Conservation (phyloP, 2,329 filamentous ascomycete species). For the Pyricularia grisea region DNA sequence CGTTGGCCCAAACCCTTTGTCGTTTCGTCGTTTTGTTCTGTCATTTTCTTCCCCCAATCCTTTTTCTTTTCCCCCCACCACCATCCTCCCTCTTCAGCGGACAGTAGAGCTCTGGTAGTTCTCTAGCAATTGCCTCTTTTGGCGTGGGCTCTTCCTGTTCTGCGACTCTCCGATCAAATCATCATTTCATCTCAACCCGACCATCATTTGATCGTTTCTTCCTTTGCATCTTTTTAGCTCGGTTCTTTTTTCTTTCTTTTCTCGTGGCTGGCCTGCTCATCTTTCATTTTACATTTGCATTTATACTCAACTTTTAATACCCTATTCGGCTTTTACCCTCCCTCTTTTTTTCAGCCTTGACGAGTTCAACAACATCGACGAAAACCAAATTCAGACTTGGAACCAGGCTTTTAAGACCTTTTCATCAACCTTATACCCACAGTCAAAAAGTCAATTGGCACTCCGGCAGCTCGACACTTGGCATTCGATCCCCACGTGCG, state of each 20-base stretch:
- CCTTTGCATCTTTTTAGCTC: background rate
- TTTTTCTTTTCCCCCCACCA: constrained; percentile 9
- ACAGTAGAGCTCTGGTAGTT: constrained; percentile 40
- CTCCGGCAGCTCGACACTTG: background rate
- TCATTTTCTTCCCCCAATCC: constrained; percentile 4
- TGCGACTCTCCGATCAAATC: background rate
- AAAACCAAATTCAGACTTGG: background rate
- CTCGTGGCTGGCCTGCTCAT: background rate
- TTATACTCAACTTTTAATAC: background rate
- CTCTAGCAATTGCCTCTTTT: constrained; percentile 19
- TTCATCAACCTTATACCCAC: background rate
- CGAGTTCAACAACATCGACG: background rate
- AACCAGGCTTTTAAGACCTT: background rate
- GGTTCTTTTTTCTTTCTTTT: background rate
- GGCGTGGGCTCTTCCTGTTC: constrained; percentile 13
- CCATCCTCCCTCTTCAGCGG: constrained; percentile 8
- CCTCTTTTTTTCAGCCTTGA: background rate
- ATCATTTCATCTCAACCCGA: background rate
- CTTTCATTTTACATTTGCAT: background rate
- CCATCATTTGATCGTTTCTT: background rate
- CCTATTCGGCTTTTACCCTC: background rate
- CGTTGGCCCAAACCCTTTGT: constrained; percentile 8
- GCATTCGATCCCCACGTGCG: constrained; percentile 13
- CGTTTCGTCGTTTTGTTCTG: constrained; percentile 5
- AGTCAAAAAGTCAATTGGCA: background rate